Conservation (phyloP, 1,284 basidiomycete species). For the Farysia itapuensis region DNA sequence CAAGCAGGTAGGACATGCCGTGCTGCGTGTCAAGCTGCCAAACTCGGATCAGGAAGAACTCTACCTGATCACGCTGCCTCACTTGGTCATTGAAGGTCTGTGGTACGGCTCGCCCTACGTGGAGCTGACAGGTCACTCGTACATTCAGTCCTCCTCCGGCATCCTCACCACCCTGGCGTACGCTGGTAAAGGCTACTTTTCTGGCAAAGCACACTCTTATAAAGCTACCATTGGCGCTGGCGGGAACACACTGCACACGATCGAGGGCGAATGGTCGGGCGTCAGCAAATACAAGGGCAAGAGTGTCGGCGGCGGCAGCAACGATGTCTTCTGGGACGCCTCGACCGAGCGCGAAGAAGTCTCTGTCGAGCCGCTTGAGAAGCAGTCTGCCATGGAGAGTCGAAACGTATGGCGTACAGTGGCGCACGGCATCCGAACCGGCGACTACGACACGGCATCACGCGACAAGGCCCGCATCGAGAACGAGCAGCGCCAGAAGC, state of each 20-base stretch:
- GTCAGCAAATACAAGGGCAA: constrained; percentile 64
- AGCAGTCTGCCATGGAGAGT: constrained; percentile 81
- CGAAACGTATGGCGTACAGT: constrained; percentile 83
- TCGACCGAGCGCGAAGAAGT: constrained; percentile 71
- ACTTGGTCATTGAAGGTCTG: constrained; percentile 60
- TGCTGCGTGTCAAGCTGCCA: constrained; percentile 72
- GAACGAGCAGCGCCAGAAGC: constrained; percentile 87
- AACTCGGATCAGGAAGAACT: constrained; percentile 65
- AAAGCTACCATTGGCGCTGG: constrained; percentile 73
- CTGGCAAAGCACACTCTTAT: constrained; percentile 88
- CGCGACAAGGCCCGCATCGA: constrained; percentile 89
- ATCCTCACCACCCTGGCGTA: constrained; percentile 72
- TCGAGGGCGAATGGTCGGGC: constrained; percentile 88
- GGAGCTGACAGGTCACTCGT: constrained; percentile 80
- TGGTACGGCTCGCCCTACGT: constrained; percentile 71
- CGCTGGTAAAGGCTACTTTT: constrained; percentile 90
- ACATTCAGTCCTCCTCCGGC: constrained; percentile 80
- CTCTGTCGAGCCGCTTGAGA: constrained; percentile 67
- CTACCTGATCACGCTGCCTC: constrained; percentile 85
- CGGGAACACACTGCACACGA: constrained; percentile 64
- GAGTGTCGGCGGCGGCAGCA: constrained; percentile 41
- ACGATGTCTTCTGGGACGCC: constrained; percentile 64
- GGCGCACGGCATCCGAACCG: constrained; percentile 84
- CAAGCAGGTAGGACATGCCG: constrained; percentile 92
- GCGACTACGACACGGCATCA: constrained; percentile 88